Evolutionary conservation across 2,329 filamentous ascomycete genomes (phyloP), one percentile per base, ranked within the genome.

Genomic region (Hypomyces perniciosus): DNA sequence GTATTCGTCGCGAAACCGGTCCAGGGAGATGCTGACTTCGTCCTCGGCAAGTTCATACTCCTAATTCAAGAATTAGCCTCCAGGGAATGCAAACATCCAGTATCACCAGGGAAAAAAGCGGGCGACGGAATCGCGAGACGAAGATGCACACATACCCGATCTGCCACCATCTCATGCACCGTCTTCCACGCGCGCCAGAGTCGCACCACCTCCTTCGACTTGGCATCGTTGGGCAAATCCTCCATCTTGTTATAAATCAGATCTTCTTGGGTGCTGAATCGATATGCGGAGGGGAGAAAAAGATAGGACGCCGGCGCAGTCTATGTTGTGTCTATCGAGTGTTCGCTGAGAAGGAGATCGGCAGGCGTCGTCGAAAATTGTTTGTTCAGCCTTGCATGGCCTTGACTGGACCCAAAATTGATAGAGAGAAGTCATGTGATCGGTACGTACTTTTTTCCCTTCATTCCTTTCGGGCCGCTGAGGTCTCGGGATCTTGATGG

Each of bases 111-210:
- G 5, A 10, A 13, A 27, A 29, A 30, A 20, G 13, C 33, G 13
- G 29, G 33, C n/a, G 13, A 27, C 8, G 27, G 33, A 30, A 10
- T 7, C 35, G 12, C 9, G 30, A 39, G 27, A 28, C 27, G 4
- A 37, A 35, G 29, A 39, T 7, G 9, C 9, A 12, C 40, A 42
- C 86, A 62, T 81, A 96, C 91, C 68, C 92, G 77, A 70, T 97
- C 93, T 55, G 81, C 78, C 61, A 93, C 86, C 92, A 99, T 95
- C 78, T 99, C 89, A 70, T 95, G 90, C 44, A 90, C 84, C 7
- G 93, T 99, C 71, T 84, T 84, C 83, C 89, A 95, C 62, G 91
- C 90, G 70, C 92, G 88, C 92, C 93, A 99, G 60, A 96, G 82
- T 66, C 88, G 84, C 63, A 79, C 73, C 44, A 78, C 69, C 68